phyloP scores from a whole-genome alignment of 768 basidiomycete genomes.

The Coprinopsis sp. region DNA sequence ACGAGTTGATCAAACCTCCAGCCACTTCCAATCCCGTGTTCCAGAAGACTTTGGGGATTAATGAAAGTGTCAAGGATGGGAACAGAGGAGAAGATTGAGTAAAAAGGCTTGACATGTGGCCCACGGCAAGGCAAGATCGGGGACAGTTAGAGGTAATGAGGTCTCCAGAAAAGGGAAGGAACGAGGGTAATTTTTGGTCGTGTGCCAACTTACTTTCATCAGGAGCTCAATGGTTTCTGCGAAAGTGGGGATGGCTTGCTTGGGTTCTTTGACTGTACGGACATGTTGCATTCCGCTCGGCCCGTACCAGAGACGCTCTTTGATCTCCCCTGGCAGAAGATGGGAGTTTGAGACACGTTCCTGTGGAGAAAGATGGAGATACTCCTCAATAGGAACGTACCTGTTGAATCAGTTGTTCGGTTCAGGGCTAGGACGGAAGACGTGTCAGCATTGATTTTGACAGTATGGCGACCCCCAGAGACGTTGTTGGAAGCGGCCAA shows the following conservation, averaged over 20 bases:
- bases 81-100: background rate
- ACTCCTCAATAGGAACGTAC: constrained; percentile 27
- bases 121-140: background rate
- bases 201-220: constrained; percentile 56
- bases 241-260: constrained; percentile 88
- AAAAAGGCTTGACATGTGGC: background rate
- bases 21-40: background rate
- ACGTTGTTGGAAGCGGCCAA: constrained; percentile 6
- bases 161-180: background rate
- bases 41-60: background rate
- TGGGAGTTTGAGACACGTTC: constrained; percentile 16
- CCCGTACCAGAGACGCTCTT: constrained; percentile 69
- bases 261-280: constrained; percentile 73
- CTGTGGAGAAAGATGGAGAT: background rate
- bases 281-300: constrained; percentile 70
- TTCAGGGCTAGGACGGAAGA: constrained; percentile 46
- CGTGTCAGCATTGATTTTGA: constrained; percentile 13
- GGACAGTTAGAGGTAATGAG: background rate
- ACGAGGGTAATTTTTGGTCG: background rate
- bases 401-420: constrained; percentile 78
- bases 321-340: constrained; percentile 52
- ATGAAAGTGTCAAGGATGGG: background rate
- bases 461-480: constrained; percentile 11
- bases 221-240: constrained; percentile 73
- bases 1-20: too few relatives aligned